Base-by-base conservation (phyloP, 164 flowering plant species). In the Umbellularia californica region DNA sequence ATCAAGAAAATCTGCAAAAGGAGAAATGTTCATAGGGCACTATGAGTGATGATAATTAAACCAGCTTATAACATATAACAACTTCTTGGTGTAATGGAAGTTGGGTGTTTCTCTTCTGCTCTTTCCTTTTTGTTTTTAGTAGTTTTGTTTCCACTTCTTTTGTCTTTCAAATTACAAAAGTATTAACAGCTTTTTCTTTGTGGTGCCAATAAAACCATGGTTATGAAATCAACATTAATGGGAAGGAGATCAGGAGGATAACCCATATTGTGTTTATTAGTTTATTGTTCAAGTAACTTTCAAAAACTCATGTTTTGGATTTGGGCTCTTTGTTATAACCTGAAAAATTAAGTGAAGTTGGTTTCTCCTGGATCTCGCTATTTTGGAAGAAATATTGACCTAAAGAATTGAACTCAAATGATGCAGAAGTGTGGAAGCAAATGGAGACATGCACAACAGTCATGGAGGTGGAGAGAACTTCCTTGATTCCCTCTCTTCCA, bases 381-480 rank as follows among this genome's bases (percentile, higher is more conserved):
- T 41, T 41, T 41, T 41, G 47, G 19, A 55, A 55, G 60, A 55
- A 55, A 55, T 55, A 55, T 11, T 15, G 19, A 14, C 20, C 60
- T 17, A 55, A 55, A 55, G 60, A 3, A 17, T 14, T 55, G 6
- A 15, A 55, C 71, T 77, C 17, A 15, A 2, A 35, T 52, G 65
- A 2, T 70, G 83, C 85, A 84, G 87, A 78, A 74, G 74, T 30
- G 78, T 69, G 23, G 85, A 87, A 76, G 81, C 72, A 76, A 80
- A 67, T 64, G 87, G 83, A 74, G 87, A 88, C 7, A 69, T 81
- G 67, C 78, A 81, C 15, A 74, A 55, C 74, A 77, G 72, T 41
- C 85, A 84, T 66, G 88, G 83, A 58, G 79, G 71, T 19, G 86
- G 84, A 67, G 90, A 85, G 71, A 84, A 84, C 74, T 79, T 87